These are phyloP conservation scores for Poa annua DNA, from an alignment of 176 grass and related monocot species.

Conservation along the genomic window DNA sequence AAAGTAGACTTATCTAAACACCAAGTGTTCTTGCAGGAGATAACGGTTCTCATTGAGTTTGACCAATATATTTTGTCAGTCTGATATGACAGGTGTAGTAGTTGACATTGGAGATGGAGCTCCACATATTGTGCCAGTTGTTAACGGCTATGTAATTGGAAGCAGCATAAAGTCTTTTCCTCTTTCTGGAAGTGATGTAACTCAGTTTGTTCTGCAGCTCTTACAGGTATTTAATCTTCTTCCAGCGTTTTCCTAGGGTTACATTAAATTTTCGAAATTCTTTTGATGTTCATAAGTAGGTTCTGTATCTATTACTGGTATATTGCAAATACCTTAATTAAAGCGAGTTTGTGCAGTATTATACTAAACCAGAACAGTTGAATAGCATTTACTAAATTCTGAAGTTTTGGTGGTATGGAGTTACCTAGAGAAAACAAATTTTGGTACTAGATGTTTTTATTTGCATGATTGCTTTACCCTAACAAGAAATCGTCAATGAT, in stretches of 20 bases:
- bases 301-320: not conserved
- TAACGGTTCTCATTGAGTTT: slow-evolving; percentile 52
- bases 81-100: slow-evolving; percentile 99
- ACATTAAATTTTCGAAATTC: slow-evolving; percentile 5
- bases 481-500: not conserved
- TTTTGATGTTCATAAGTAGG: slow-evolving; percentile 29
- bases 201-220: slow-evolving; percentile 87
- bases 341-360: slow-evolving; percentile 11
- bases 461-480: not conserved
- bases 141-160: slow-evolving; percentile 96
- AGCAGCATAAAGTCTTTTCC: slow-evolving; percentile 99
- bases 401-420: slow-evolving; percentile 10
- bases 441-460: not conserved
- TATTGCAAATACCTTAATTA: slow-evolving; percentile 35
- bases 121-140: slow-evolving; percentile 87
- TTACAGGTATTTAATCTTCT: slow-evolving; percentile 65
- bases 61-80: slow-evolving; percentile 75
- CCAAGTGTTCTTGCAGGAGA: slow-evolving; percentile 14
- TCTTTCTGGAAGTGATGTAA: slow-evolving; percentile 80
- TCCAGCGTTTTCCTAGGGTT: slow-evolving; percentile 25
- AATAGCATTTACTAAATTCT: not conserved
- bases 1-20: not conserved
- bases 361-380: slow-evolving; percentile 25
- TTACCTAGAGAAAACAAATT: slow-evolving; percentile 1
- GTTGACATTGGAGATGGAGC: slow-evolving; percentile 96